phyloP scores from a whole-genome alignment of 2,329 filamentous ascomycete species.

The Cryphonectria naterciae region DNA sequence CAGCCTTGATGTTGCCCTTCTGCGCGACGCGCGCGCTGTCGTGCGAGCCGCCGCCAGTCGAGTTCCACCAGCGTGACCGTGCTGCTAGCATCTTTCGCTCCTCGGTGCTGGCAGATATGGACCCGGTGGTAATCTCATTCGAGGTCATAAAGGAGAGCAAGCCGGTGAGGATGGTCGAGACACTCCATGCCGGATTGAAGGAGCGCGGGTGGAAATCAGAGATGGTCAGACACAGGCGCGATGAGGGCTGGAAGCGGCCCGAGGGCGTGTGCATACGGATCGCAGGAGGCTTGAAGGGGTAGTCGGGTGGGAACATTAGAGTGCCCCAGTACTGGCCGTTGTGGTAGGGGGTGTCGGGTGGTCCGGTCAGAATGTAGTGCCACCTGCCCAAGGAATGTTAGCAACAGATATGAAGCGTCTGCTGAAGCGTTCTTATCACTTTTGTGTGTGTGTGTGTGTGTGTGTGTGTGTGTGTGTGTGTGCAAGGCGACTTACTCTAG shows the following conservation, averaged over 20 bases:
- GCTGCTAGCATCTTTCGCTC: slow-evolving; percentile 80
- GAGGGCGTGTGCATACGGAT: slow-evolving; percentile 99
- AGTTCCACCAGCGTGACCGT: slow-evolving; percentile 93
- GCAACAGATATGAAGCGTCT: no score
- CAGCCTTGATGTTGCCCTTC: slow-evolving; percentile 81
- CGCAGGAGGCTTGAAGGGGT: slow-evolving; percentile 93
- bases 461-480: background rate
- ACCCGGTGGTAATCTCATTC: slow-evolving; percentile 97
- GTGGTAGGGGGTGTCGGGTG: slow-evolving; percentile 91
- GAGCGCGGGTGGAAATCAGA: slow-evolving; percentile 97
- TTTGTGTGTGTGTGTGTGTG: background rate
- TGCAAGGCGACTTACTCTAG: slow-evolving; percentile 67
- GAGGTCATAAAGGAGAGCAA: slow-evolving; percentile 97
- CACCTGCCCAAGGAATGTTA: slow-evolving; percentile 56
- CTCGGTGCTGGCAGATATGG: slow-evolving; percentile 73
- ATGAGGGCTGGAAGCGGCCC: slow-evolving; percentile 91
- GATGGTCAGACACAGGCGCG: slow-evolving; percentile 91
- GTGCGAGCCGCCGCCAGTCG: slow-evolving; percentile 82
- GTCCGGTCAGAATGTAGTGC: slow-evolving; percentile 95
- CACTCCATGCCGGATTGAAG: slow-evolving; percentile 98
- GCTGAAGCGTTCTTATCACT: background rate
- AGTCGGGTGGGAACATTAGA: slow-evolving; percentile 91
- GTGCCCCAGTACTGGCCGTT: slow-evolving; percentile 98
- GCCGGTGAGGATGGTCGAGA: slow-evolving; percentile 93
- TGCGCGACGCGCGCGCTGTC: slow-evolving; percentile 53